These are phyloP conservation scores for Aspergillaceae sp. DNA, from an alignment of 2,329 filamentous ascomycete genomes.

Conservation along the genomic window DNA sequence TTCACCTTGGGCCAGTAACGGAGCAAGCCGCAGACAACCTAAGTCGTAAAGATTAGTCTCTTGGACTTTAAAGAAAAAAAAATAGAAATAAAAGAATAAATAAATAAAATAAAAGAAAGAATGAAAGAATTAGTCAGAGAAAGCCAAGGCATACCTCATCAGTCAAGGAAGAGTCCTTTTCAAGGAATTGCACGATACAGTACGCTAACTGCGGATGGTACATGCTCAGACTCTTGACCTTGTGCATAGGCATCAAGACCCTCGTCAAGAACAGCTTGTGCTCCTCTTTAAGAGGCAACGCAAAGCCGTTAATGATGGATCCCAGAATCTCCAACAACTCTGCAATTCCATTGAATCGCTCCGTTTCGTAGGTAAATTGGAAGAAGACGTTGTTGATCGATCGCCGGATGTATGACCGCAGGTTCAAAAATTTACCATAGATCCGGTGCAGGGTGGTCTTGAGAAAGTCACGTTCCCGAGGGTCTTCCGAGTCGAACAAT, in stretches of 20 bases:
- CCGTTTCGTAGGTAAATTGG: conserved; percentile 98
- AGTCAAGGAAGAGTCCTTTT: conserved; percentile 93
- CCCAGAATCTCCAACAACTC: conserved; percentile 93
- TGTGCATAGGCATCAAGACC: conserved; percentile 87
- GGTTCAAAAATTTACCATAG: conserved; percentile 97
- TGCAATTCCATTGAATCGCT: conserved; percentile 96
- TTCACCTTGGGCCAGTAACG: conserved; percentile 99
- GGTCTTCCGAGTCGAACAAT: conserved; percentile 96
- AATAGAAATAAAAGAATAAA: too few relatives aligned
- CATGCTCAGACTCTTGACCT: conserved; percentile 99
- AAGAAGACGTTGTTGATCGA: conserved; percentile 99
- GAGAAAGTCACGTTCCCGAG: conserved; percentile 89
- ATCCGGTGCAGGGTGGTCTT: conserved; percentile 97
- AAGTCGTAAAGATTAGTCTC: not conserved
- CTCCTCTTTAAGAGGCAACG: conserved; percentile 91
- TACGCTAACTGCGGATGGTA: conserved; percentile 98
- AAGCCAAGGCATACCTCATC: conserved; percentile 62
- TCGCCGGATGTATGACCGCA: conserved; percentile 90
- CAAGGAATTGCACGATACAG: conserved; percentile 96
- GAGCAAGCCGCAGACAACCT: conserved; percentile 88
- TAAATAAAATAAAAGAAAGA: not conserved
- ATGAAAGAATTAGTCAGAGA: conserved; percentile 3
- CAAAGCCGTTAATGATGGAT: conserved; percentile 98
- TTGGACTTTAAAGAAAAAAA: conserved; percentile 8
- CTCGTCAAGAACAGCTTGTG: conserved; percentile 96